These are phyloP conservation scores for Clonostachys rhizophaga DNA, from an alignment of 2,329 filamentous ascomycete genomes.

Conservation along the genomic window DNA sequence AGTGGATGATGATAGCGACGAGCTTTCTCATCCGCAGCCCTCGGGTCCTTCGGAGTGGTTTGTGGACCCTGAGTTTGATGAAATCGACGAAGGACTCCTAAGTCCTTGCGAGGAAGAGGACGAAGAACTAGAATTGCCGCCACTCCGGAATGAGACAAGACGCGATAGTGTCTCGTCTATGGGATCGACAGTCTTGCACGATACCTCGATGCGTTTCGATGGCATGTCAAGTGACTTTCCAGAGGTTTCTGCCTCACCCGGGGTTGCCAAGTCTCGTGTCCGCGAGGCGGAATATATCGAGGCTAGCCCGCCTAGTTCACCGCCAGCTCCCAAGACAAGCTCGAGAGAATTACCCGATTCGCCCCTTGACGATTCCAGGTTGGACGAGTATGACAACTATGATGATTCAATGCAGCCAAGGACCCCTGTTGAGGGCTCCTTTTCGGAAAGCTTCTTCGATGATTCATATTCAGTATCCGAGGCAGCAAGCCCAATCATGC, in stretches of 20 bases:
- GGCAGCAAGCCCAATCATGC: conserved; percentile 11
- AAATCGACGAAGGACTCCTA: not conserved
- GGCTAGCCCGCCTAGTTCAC: conserved; percentile 44
- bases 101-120: conserved; percentile 11
- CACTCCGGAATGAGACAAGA: conserved; percentile 19
- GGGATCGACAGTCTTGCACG: conserved; percentile 31
- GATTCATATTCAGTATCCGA: conserved; percentile 27
- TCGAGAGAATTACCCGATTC: conserved; percentile 24
- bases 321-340: conserved; percentile 20
- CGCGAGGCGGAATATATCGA: conserved; percentile 24
- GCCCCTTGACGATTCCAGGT: conserved; percentile 36
- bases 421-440: conserved; percentile 36
- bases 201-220: conserved; percentile 28
- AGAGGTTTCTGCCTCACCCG: conserved; percentile 38
- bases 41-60: conserved; percentile 1
- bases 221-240: conserved; percentile 34
- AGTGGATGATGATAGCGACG: not conserved
- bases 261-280: conserved; percentile 16
- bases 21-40: not conserved
- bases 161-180: conserved; percentile 24
- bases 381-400: conserved; percentile 22
- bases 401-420: conserved; percentile 30
- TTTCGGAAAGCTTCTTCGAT: conserved; percentile 38
- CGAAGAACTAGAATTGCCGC: conserved; percentile 27
- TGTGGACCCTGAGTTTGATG: not conserved